Percentiles rank a stretch among this genome's conserved stretches.
Conservation (phyloP, 202 grass and related monocot genomes). For the Zoysia matrella region DNA sequence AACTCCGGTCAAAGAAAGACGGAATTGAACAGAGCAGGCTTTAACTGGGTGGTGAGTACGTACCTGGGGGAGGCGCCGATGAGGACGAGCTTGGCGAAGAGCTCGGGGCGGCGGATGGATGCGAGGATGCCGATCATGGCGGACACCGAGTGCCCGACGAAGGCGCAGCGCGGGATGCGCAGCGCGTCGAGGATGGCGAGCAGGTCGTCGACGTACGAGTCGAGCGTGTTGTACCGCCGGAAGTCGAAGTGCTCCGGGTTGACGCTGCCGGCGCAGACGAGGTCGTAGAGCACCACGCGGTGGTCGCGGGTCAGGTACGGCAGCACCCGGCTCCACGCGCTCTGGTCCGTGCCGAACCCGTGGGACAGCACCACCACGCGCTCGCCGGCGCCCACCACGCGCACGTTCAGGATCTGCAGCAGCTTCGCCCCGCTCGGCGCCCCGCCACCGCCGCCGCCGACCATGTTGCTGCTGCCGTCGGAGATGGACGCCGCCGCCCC, state of each 20-base stretch:
- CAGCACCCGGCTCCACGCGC: conserved; percentile 81
- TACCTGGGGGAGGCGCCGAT: conserved; percentile 74
- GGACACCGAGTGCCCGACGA: conserved; percentile 86
- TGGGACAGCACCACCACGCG: conserved; percentile 82
- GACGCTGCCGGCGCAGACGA: conserved; percentile 85
- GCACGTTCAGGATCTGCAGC: conserved; percentile 89
- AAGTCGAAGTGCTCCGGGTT: conserved; percentile 95
- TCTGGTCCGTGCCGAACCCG: conserved; percentile 88
- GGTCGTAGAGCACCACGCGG: conserved; percentile 85
- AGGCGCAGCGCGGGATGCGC: conserved; percentile 65
- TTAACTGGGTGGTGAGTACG: no score
- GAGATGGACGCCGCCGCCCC: conserved; percentile 20
- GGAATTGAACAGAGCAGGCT: no score
- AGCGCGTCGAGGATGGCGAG: conserved; percentile 72
- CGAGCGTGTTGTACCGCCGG: conserved; percentile 66
- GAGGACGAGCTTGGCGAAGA: conserved; percentile 81
- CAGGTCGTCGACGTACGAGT: conserved; percentile 80
- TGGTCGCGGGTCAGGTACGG: conserved; percentile 72
- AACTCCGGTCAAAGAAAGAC: no score
- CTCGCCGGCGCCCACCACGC: conserved; percentile 62
- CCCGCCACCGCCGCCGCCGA: conserved; percentile 9
- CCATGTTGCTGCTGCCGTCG: conserved; percentile 38
- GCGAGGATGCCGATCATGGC: conserved; percentile 92
- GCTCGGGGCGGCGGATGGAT: conserved; percentile 71
- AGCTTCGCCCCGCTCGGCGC: conserved; percentile 72